phyloP scores from a whole-genome alignment of 2,329 filamentous ascomycete species.

The Curvularia hawaiiensis region DNA sequence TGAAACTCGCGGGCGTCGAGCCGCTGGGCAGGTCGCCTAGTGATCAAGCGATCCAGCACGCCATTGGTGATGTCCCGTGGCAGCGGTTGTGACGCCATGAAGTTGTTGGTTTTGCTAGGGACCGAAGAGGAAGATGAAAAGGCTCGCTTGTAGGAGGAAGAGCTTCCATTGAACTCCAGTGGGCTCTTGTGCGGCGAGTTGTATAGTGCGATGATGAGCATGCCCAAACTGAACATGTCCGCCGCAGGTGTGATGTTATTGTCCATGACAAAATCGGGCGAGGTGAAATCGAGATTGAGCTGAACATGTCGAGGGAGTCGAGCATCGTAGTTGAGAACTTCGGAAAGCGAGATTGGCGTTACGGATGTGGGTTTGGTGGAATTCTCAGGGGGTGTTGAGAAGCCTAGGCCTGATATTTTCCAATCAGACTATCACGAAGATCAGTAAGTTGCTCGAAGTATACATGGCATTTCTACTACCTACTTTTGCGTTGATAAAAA shows the following conservation, averaged over 20 bases:
- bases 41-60: conserved; percentile 85
- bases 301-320: conserved; percentile 82
- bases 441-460: conserved; percentile 30
- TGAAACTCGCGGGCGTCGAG: conserved; percentile 92
- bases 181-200: conserved; percentile 93
- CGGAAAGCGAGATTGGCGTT: conserved; percentile 78
- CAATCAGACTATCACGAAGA: conserved; percentile 74
- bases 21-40: conserved; percentile 82
- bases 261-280: conserved; percentile 93
- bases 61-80: conserved; percentile 77
- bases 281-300: conserved; percentile 89
- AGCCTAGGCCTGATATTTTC: conserved; percentile 96
- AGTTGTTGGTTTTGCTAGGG: conserved; percentile 82
- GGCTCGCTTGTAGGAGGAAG: conserved; percentile 82
- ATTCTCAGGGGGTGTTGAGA: conserved; percentile 79
- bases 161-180: conserved; percentile 77
- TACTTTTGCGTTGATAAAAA: conserved; percentile 92
- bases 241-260: conserved; percentile 81
- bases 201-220: conserved; percentile 88
- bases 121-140: conserved; percentile 79
- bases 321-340: conserved; percentile 84
- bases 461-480: conserved; percentile 36
- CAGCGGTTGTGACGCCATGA: conserved; percentile 76
- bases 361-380: conserved; percentile 77
- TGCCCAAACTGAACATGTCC: conserved; percentile 92